Conservation (phyloP, 176 grass and related monocot genomes). For the Metroxylon sagu region DNA sequence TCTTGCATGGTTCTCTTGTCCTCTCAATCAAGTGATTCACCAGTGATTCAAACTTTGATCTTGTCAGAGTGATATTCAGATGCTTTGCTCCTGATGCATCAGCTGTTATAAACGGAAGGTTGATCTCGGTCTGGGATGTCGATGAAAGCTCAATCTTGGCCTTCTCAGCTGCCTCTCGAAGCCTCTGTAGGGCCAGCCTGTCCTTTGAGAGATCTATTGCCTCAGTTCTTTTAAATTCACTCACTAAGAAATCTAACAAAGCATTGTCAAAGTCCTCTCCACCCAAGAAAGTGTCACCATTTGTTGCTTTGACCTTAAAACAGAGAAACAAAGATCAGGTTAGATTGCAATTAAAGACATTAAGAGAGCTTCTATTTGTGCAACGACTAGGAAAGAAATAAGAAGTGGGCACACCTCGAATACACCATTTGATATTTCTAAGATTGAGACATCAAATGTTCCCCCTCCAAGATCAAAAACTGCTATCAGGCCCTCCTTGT, state of each 20-base stretch:
- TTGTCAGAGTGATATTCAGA: constrained; percentile 33
- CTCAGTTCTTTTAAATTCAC: constrained; percentile 28
- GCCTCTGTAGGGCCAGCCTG: constrained; percentile 33
- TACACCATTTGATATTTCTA: constrained; percentile 38
- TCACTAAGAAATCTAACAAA: constrained; percentile 29
- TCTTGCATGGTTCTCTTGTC: constrained; percentile 38
- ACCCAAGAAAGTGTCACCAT: constrained; percentile 36
- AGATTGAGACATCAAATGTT: constrained; percentile 38
- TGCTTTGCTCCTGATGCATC: constrained; percentile 43
- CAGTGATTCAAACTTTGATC: constrained; percentile 37
- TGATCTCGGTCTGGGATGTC: constrained; percentile 31
- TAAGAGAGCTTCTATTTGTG: no score
- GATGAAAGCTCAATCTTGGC: constrained; percentile 43
- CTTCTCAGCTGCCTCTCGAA: constrained; percentile 44
- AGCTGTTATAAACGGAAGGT: constrained; percentile 43
- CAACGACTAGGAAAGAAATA: neutral
- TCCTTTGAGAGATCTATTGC: constrained; percentile 42
- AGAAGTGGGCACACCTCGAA: constrained; percentile 23
- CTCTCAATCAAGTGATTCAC: constrained; percentile 31
- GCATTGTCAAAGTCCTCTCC: constrained; percentile 40
- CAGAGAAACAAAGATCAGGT: neutral
- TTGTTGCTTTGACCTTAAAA: constrained; percentile 39
- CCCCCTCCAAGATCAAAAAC: constrained; percentile 39
- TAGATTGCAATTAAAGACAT: no score
- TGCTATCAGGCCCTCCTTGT: constrained; percentile 35